phyloP scores from a whole-genome alignment of 1,284 basidiomycete genomes.

The Stygiomarasmius scandens region DNA sequence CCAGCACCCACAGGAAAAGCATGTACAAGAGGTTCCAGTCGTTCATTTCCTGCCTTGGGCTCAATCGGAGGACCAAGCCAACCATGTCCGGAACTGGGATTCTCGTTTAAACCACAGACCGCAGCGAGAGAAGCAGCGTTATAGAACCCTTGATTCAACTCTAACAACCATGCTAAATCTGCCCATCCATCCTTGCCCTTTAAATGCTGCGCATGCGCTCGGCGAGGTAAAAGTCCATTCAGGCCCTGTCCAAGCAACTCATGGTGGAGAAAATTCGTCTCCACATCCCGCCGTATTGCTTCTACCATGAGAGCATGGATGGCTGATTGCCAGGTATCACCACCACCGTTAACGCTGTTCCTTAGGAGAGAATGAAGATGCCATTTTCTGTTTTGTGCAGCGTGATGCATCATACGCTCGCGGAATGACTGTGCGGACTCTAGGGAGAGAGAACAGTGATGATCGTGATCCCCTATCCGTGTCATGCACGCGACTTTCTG shows the following conservation, averaged over 20 bases:
- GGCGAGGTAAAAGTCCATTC: slow-evolving; percentile 28
- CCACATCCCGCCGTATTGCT: slow-evolving; percentile 24
- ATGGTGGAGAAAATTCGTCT: slow-evolving; percentile 18
- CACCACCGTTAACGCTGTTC: slow-evolving; percentile 23
- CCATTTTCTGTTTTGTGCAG: slow-evolving; percentile 21
- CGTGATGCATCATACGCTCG: slow-evolving; percentile 19
- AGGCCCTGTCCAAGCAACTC: slow-evolving; percentile 24
- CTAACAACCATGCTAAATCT: slow-evolving; percentile 29
- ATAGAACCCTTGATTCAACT: slow-evolving; percentile 31
- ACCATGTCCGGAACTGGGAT: slow-evolving; percentile 9
- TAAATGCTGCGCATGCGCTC: slow-evolving; percentile 21
- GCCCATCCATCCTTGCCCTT: slow-evolving; percentile 25
- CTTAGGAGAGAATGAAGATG: slow-evolving; percentile 27
- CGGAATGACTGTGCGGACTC: slow-evolving; percentile 20
- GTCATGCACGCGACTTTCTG: slow-evolving; percentile 19
- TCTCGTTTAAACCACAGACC: slow-evolving; percentile 18
- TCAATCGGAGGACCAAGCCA: slow-evolving; percentile 26
- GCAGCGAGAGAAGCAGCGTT: slow-evolving; percentile 27
- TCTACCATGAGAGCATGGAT: slow-evolving; percentile 30
- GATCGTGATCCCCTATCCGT: background rate
- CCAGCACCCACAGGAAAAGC: slow-evolving; percentile 22
- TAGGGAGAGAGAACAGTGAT: background rate
- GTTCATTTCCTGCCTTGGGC: slow-evolving; percentile 23
- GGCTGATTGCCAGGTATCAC: slow-evolving; percentile 25
- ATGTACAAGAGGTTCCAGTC: slow-evolving; percentile 24